Base-by-base conservation (phyloP, 73 alveolate species). In the Paramecium caudatum region DNA sequence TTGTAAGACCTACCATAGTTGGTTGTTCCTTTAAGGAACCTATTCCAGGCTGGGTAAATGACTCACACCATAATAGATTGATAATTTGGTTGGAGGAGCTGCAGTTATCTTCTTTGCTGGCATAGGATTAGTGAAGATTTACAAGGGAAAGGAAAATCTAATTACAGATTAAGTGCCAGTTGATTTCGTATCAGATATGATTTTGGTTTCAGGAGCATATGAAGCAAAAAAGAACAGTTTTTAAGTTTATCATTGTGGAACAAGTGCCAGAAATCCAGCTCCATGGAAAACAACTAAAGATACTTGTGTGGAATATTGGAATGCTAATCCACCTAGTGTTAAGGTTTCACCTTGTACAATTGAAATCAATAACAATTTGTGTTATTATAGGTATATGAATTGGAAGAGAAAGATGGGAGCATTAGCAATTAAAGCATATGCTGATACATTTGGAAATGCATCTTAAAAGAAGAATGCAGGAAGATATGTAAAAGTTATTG, bases 81-180 rank as follows among this genome's bases (percentile, higher is more conserved):
- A 74, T 74, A 74, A 45, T 30, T 82, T 96, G 4, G 92, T 96
- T n/a, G 97, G 97, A 36, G 95, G 95, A 16, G 97, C 97, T 27
- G 98, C 98, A 2, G 91, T 95, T 25, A 95, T 87, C 70, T 46
- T 95, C 21, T 68, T 93, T 19, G 93, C 95, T 7, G 97, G 97
- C 3, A 90, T 96, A 12, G 99, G 99, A 1, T 55, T 94, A 10
- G 92, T 96, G 15, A 94, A 94, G 61, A 94, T 92, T 12, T 39
- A 93, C 17, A 93, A 90, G 23, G 98, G 97, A 1, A 88, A 94
- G 41, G 85, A 34, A 12, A 94, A 94, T 34, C 27, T 37, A 19
- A 94, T 96, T 33, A 93, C 97, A 32, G 99, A 96, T 90, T 82
- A 90, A 68, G 93, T 96, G 39, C 99, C 99, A 16, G 98, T 95